phyloP scores from a whole-genome alignment of 495 filamentous ascomycete species.

The Trypethelium eluteriae region DNA sequence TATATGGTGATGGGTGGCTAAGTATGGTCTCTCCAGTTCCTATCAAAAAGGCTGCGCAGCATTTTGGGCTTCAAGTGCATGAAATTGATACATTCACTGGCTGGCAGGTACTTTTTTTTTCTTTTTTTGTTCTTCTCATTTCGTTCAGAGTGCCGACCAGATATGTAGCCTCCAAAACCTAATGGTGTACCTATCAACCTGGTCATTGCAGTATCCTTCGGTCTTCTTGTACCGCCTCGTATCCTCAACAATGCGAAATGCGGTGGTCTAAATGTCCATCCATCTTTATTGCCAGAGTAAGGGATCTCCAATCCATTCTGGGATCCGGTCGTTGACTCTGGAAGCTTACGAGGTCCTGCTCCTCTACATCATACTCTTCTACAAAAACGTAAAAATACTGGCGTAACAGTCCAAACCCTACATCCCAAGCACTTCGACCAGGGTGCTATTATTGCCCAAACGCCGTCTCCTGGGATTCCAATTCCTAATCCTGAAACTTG shows the following conservation, averaged over 20 bases:
- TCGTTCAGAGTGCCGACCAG: background rate
- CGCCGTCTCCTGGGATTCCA: conserved; percentile 45
- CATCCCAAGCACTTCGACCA: conserved; percentile 67
- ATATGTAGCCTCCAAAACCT: conserved; percentile 47
- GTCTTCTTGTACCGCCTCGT: conserved; percentile 72
- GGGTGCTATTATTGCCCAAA: conserved; percentile 66
- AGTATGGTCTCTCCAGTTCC: conserved; percentile 51
- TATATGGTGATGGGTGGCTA: conserved; percentile 7
- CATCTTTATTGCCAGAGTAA: conserved; percentile 83
- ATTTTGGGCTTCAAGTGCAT: conserved; percentile 60
- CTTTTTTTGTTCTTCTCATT: no score
- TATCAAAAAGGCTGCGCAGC: conserved; percentile 56
- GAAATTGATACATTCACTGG: conserved; percentile 68
- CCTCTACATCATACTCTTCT: conserved; percentile 74
- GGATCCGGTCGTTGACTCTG: background rate
- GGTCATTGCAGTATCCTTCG: conserved; percentile 93
- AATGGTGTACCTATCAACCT: conserved; percentile 59
- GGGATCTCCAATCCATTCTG: conserved; percentile 20
- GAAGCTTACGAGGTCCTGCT: conserved; percentile 58
- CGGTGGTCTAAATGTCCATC: conserved; percentile 89
- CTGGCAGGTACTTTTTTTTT: conserved; percentile 49
- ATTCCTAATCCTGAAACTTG: conserved; percentile 35
- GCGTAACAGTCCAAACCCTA: conserved; percentile 78
- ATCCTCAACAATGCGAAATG: conserved; percentile 62
- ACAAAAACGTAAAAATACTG: conserved; percentile 46